phyloP scores from a whole-genome alignment of 208 protist genomes.

The Leptomonas pyrrhocoris region DNA sequence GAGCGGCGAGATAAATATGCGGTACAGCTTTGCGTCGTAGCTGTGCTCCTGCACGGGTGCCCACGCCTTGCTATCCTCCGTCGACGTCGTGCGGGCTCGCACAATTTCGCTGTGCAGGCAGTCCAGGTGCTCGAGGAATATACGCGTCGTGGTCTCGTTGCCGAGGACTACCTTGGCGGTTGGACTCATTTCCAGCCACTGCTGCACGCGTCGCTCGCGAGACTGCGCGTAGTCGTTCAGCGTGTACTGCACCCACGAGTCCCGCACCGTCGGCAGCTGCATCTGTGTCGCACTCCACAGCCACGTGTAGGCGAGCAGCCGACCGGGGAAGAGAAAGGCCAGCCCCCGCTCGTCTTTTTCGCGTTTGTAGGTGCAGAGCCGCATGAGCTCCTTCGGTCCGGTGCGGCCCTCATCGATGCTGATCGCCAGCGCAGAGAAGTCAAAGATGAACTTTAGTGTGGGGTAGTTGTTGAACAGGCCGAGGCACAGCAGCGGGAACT shows the following conservation, averaged over 20 bases:
- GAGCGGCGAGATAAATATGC: constrained; percentile 65
- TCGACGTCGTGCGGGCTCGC: constrained; percentile 51
- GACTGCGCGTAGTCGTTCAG: constrained; percentile 53
- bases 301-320: constrained; percentile 44
- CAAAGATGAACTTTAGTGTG: constrained; percentile 69
- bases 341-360: constrained; percentile 45
- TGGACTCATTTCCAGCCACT: constrained; percentile 45
- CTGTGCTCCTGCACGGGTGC: constrained; percentile 45
- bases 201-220: constrained; percentile 43
- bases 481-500: constrained; percentile 33
- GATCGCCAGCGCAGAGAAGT: constrained; percentile 48
- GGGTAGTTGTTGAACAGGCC: constrained; percentile 76
- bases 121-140: constrained; percentile 49
- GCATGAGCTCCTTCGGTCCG: constrained; percentile 23
- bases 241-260: constrained; percentile 64
- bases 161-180: constrained; percentile 45
- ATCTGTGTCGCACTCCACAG: constrained; percentile 47
- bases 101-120: constrained; percentile 66
- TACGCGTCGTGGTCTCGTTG: constrained; percentile 35
- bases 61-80: constrained; percentile 43
- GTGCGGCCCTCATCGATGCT: constrained; percentile 16
- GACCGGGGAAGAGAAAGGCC: constrained; percentile 39
- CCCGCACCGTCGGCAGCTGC: constrained; percentile 30
- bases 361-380: constrained; percentile 40
- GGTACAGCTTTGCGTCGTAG: constrained; percentile 73